Conservation (phyloP, 176 grass and related monocot genomes). For the Avena eriantha region DNA sequence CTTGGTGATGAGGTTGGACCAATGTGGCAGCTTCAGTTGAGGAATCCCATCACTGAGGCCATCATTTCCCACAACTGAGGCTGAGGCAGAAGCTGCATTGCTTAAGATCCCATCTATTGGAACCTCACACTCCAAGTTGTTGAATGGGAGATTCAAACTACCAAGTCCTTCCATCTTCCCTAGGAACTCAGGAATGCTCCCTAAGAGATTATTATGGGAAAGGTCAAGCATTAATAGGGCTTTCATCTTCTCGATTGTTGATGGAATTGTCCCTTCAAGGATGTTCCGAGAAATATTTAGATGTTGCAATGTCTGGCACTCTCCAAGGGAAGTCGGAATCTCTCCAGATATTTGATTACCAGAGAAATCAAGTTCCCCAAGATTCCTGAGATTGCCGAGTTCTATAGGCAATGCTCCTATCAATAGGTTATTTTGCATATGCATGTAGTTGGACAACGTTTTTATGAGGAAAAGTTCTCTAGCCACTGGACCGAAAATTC, state of each 20-base stretch:
- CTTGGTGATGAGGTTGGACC: too few species aligned
- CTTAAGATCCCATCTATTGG: too few species aligned
- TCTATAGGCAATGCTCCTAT: constrained; percentile 41
- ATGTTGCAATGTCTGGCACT: constrained; percentile 37
- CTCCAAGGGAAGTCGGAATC: constrained; percentile 47
- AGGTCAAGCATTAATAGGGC: too few species aligned
- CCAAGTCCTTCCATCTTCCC: too few species aligned
- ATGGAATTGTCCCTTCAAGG: constrained; percentile 45
- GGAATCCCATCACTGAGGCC: too few species aligned
- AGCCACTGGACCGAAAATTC: constrained; percentile 30
- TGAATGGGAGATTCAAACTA: too few species aligned
- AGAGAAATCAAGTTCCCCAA: constrained; percentile 35
- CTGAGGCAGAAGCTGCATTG: too few species aligned
- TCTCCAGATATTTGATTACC: constrained; percentile 44
- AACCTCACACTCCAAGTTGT: too few species aligned
- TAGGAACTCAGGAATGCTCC: too few species aligned
- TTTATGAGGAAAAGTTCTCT: constrained; percentile 44
- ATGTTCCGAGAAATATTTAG: constrained; percentile 41
- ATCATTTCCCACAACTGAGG: too few species aligned
- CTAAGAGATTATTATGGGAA: too few species aligned
- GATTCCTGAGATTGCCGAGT: constrained; percentile 33
- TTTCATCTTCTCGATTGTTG: background rate
- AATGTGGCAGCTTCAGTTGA: too few species aligned
- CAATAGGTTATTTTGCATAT: constrained; percentile 46
- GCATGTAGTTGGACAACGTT: constrained; percentile 17